A percentile compares a stretch with the other conserved stretches of the same genome.
These are phyloP conservation scores for Dichomitus squalens DNA, from an alignment of 1,284 basidiomycete genomes.

Conservation along the genomic window DNA sequence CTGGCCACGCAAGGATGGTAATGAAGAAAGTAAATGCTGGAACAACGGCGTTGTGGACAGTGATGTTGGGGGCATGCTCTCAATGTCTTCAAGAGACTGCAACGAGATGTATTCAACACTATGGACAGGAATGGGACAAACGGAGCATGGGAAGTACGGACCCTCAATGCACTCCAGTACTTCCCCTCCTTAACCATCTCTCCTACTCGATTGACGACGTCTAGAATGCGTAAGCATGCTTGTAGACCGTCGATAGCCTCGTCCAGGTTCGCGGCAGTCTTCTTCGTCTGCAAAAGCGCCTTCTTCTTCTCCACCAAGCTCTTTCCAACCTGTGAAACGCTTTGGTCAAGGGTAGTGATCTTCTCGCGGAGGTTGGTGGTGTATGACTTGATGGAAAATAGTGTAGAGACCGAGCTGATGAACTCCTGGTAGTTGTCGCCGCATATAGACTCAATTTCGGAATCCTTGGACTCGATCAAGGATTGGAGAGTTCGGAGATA, in stretches of 20 bases:
- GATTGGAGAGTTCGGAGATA: slow-evolving; percentile 87
- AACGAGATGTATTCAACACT: slow-evolving; percentile 32
- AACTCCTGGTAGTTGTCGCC: slow-evolving; percentile 98
- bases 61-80: slow-evolving; percentile 87
- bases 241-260: slow-evolving; percentile 96
- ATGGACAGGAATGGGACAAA: slow-evolving; percentile 24
- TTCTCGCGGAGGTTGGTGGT: slow-evolving; percentile 82
- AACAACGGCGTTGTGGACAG: slow-evolving; percentile 94
- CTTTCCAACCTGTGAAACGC: slow-evolving; percentile 78
- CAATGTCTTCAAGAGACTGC: slow-evolving; percentile 92
- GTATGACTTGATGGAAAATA: slow-evolving; percentile 92
- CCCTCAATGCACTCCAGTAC: slow-evolving; percentile 95
- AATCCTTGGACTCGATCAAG: slow-evolving; percentile 92
- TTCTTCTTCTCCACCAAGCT: slow-evolving; percentile 92
- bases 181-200: slow-evolving; percentile 91
- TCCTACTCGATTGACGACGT: slow-evolving; percentile 93
- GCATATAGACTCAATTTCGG: slow-evolving; percentile 96
- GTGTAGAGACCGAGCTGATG: slow-evolving; percentile 91
- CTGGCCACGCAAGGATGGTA: slow-evolving; percentile 87
- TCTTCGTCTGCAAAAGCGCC: slow-evolving; percentile 84
- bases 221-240: slow-evolving; percentile 88
- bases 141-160: slow-evolving; percentile 50
- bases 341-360: slow-evolving; percentile 71
- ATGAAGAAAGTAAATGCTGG: slow-evolving; percentile 86
- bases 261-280: slow-evolving; percentile 91